Base-by-base conservation (phyloP, 768 basidiomycete genomes). In the Omphalotus guepiniiformis region DNA sequence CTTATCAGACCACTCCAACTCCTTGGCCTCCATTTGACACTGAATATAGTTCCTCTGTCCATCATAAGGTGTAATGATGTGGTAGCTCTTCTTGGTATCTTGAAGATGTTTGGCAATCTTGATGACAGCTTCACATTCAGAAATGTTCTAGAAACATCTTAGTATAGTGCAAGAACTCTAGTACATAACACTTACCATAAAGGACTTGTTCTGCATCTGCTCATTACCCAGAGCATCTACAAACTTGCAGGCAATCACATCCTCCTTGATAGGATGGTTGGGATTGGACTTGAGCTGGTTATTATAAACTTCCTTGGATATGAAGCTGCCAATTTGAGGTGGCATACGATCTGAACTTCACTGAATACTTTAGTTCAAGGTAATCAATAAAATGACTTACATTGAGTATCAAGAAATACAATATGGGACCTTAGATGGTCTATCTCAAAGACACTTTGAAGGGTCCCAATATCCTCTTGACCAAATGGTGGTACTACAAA, bases 21-120 rank as follows among this genome's bases (percentile, higher is more conserved):
- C 73, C 42, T 70, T 60, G 1, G 58, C 50, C 51, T 80, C 74
- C 57, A 93, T 73, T 15, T 59, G 59, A 4, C 66, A 58, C 62
- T 90, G 85, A 60, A 92, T 74, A 3, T 62, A 42, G 40, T 60
- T 72, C 11, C 85, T 72, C 59, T 93, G 89, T 6, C 72, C 79
- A 61, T 86, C 86, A 72, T 93, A 93, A 0, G 89, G 89, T 8
- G 86, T 90, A 42, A 93, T 85, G 36, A 93, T 80, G 26, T 74
- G 72, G 60, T 73, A 91, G 0, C 66, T 62, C 51, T 70, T 75
- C 0, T 61, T 52, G 42, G 76, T 60, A 3, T 67, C 63, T 55
- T 86, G 73, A 32, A 89, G 75, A 35, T 76, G 70, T 32, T 62
- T 55, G 34, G 84, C 81, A 56, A 91, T 66, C 44, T 74, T 64